Percentiles rank a stretch among this genome's conserved stretches.
Evolutionary conservation across 495 filamentous ascomycete genomes (phyloP).

Genomic region (Penicillium flavigenum): DNA sequence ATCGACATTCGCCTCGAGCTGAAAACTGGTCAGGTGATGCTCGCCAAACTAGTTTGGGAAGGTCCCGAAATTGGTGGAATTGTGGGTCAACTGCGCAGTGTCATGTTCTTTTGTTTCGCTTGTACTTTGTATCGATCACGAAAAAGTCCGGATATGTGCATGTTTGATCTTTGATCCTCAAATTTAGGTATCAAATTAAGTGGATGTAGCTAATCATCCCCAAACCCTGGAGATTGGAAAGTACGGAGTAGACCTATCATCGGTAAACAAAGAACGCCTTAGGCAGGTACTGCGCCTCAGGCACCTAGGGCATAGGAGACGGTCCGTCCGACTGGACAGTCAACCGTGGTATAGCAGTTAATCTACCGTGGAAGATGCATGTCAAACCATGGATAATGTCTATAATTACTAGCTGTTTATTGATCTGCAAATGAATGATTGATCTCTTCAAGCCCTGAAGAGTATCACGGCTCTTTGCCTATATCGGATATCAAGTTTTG

Average conservation of each 20-base stretch:
- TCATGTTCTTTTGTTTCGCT: not conserved
- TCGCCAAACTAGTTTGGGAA: conserved; percentile 7
- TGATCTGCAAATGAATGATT: conserved; percentile 6
- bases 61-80: not conserved
- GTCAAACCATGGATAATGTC: conserved; percentile 18
- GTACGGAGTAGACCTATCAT: not conserved
- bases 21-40: conserved; percentile 5
- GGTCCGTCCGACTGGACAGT: too few species aligned
- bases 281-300: conserved; percentile 4
- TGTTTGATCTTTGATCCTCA: not conserved
- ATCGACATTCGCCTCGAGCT: conserved; percentile 6
- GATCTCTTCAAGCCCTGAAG: not conserved
- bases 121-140: not conserved
- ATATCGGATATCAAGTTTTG: not conserved
- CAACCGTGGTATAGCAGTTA: not conserved
- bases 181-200: not conserved
- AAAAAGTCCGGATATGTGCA: not conserved
- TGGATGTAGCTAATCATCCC: not conserved
- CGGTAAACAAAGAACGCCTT: not conserved
- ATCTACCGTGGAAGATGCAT: conserved; percentile 3
- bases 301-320: not conserved
- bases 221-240: not conserved
- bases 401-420: conserved; percentile 25
- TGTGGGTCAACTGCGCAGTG: conserved; percentile 1
- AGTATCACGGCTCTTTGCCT: not conserved